phyloP scores from a whole-genome alignment of 148 eudicot species.

The Camellia sinensis region DNA sequence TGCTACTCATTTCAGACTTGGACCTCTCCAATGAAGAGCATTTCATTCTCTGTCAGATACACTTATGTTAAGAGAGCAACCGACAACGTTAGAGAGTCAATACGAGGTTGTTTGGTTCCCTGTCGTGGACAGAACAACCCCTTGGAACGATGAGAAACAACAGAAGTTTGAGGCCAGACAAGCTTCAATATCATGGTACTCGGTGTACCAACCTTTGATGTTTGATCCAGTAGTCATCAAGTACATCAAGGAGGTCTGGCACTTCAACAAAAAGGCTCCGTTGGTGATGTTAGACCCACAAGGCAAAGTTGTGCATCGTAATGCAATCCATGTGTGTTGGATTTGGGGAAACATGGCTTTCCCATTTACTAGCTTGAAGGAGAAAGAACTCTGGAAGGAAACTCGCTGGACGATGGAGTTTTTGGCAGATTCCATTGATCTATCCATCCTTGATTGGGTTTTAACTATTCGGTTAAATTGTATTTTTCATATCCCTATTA shows the following conservation, averaged over 20 bases:
- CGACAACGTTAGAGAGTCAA: constrained; percentile 42
- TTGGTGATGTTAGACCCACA: constrained; percentile 72
- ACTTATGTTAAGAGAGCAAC: constrained; percentile 14
- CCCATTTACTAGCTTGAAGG: constrained; percentile 61
- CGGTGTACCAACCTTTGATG: constrained; percentile 49
- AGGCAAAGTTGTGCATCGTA: constrained; percentile 49
- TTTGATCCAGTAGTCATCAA: constrained; percentile 46
- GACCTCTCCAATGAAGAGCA: constrained; percentile 62
- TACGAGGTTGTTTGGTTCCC: constrained; percentile 79
- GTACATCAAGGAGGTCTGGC: constrained; percentile 62
- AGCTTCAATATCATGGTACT: constrained; percentile 59
- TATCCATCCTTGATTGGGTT: too few species aligned
- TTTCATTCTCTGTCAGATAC: constrained; percentile 51
- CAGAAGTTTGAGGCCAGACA: constrained; percentile 39
- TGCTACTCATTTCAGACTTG: constrained; percentile 61
- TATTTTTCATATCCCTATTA: too few species aligned
- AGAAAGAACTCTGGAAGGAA: constrained; percentile 52
- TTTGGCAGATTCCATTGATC: constrained; percentile 33
- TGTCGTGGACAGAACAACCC: constrained; percentile 36
- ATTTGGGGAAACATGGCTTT: constrained; percentile 79
- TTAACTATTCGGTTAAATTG: too few species aligned
- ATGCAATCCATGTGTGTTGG: constrained; percentile 77
- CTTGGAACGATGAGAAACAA: constrained; percentile 39
- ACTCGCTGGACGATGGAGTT: constrained; percentile 62
- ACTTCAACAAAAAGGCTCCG: constrained; percentile 55